Conservation (phyloP, 768 basidiomycete genomes). For the Coprinopsis marcescibilis region DNA sequence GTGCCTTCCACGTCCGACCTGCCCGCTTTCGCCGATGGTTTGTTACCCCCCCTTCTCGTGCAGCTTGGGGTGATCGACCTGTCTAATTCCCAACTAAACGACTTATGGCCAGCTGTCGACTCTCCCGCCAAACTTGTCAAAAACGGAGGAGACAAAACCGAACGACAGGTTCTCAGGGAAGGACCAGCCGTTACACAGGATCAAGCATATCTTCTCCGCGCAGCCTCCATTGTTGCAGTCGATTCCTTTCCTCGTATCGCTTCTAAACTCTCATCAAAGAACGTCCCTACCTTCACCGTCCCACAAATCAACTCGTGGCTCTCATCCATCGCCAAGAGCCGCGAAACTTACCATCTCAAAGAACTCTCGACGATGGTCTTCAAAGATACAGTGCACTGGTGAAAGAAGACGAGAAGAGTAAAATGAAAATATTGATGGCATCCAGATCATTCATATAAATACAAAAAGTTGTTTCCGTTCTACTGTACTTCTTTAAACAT, state of each 20-base stretch:
- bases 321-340: conserved; percentile 79
- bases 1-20: conserved; percentile 52
- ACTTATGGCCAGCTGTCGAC: conserved; percentile 44
- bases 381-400: conserved; percentile 67
- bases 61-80: conserved; percentile 73
- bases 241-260: conserved; percentile 24
- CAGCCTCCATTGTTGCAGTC: conserved; percentile 76
- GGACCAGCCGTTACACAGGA: conserved; percentile 50
- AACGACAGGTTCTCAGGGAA: conserved; percentile 18
- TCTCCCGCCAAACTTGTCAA: conserved; percentile 38
- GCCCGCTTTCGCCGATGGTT: conserved; percentile 77
- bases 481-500: too few species aligned
- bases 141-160: conserved; percentile 15
- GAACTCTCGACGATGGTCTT: conserved; percentile 61
- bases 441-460: too few species aligned
- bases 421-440: too few species aligned
- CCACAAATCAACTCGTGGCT: conserved; percentile 72
- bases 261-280: conserved; percentile 19
- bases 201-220: conserved; percentile 70
- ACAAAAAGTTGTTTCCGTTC: too few species aligned
- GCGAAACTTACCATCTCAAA: conserved; percentile 67
- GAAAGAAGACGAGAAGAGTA: not conserved
- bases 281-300: conserved; percentile 52
- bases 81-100: conserved; percentile 38
- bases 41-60: conserved; percentile 75